Evolutionary conservation across 2,329 filamentous ascomycete genomes (phyloP).

Genomic region (Elsinoe fawcettii): DNA sequence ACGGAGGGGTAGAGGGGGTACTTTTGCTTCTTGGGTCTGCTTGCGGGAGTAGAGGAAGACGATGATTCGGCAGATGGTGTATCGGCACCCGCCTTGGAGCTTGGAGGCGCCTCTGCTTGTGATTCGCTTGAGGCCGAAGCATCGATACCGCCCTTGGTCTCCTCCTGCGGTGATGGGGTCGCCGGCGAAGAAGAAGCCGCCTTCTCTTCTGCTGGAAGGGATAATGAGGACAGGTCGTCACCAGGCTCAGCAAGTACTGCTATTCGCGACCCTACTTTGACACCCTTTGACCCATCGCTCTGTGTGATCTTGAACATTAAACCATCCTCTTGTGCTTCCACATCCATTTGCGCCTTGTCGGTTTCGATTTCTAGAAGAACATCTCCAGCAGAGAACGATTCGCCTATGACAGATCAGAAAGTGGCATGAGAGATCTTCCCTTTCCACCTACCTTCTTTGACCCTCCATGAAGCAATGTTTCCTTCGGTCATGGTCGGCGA

Average conservation of each 20-base stretch:
- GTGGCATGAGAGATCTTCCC: background rate
- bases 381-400: slow-evolving; percentile 72
- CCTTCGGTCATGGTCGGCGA: slow-evolving; percentile 93
- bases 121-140: slow-evolving; percentile 20
- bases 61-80: background rate
- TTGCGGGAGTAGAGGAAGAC: slow-evolving; percentile 17
- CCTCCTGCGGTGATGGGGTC: slow-evolving; percentile 22
- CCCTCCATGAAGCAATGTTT: slow-evolving; percentile 75
- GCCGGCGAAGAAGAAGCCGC: slow-evolving; percentile 32
- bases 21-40: slow-evolving; percentile 54
- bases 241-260: slow-evolving; percentile 73
- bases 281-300: slow-evolving; percentile 63
- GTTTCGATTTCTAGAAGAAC: slow-evolving; percentile 89
- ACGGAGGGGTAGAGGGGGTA: slow-evolving; percentile 79
- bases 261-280: slow-evolving; percentile 74
- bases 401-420: slow-evolving; percentile 38
- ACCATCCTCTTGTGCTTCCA: slow-evolving; percentile 86
- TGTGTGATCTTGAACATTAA: slow-evolving; percentile 75
- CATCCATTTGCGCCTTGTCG: slow-evolving; percentile 91
- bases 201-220: slow-evolving; percentile 64
- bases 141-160: slow-evolving; percentile 20
- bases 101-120: slow-evolving; percentile 23
- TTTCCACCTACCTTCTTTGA: slow-evolving; percentile 61
- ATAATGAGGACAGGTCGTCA: slow-evolving; percentile 66
- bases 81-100: slow-evolving; percentile 23